Conservation (phyloP, 192 early-diverging fungal genomes). For the Mortierella antarctica region DNA sequence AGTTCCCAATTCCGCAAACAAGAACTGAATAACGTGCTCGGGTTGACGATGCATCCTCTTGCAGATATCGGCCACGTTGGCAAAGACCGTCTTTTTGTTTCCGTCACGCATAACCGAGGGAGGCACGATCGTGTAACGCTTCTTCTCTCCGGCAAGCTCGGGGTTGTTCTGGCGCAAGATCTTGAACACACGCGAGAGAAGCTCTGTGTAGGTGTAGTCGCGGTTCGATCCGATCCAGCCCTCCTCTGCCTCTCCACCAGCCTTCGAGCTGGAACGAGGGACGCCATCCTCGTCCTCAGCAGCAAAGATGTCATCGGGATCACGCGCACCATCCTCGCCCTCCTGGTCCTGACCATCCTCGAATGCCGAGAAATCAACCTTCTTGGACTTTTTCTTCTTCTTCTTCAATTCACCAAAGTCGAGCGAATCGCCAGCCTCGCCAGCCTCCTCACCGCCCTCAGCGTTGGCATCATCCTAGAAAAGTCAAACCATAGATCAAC, state of each 20-base stretch:
- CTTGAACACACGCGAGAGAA: conserved; percentile 90
- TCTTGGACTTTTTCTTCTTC: conserved; percentile 85
- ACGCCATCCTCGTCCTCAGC: conserved; percentile 59
- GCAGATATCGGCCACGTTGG: conserved; percentile 95
- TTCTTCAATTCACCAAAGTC: conserved; percentile 78
- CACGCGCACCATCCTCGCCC: conserved; percentile 57
- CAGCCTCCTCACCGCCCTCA: conserved; percentile 55
- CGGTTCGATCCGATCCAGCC: conserved; percentile 91
- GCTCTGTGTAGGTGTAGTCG: conserved; percentile 95
- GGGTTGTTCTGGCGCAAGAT: conserved; percentile 94
- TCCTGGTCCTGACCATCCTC: conserved; percentile 77
- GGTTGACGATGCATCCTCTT: conserved; percentile 94
- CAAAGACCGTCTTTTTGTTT: conserved; percentile 96
- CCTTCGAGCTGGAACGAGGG: conserved; percentile 48
- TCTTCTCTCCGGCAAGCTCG: conserved; percentile 92
- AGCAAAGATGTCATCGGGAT: conserved; percentile 65
- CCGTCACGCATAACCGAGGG: conserved; percentile 93
- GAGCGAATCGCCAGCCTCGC: conserved; percentile 57
- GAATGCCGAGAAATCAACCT: conserved; percentile 79
- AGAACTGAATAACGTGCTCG: conserved; percentile 97
- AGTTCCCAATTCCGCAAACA: conserved; percentile 99
- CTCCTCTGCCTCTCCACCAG: conserved; percentile 61
- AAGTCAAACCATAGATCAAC: not conserved
- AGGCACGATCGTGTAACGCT: conserved; percentile 93
- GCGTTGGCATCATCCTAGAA: conserved; percentile 56